Conservation (phyloP, 306 rosid species). For the Cucumis sativus region DNA sequence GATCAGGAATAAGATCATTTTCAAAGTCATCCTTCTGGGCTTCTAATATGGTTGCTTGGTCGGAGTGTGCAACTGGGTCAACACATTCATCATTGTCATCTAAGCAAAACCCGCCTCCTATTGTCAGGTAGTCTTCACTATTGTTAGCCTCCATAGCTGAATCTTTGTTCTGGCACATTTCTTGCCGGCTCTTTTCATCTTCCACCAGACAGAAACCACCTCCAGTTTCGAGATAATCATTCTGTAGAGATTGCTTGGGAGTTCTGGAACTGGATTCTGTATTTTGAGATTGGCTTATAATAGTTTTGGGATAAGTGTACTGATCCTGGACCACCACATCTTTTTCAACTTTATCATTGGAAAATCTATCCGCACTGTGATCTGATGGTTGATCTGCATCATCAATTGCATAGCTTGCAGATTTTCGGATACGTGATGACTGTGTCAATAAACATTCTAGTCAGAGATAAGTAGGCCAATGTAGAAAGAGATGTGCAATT, state of each 20-base stretch:
- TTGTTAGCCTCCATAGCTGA: slow-evolving; percentile 10
- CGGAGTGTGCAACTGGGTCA: slow-evolving; percentile 16
- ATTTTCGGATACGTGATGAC: slow-evolving; percentile 58
- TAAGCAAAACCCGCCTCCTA: slow-evolving; percentile 56
- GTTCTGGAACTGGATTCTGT: slow-evolving; percentile 8
- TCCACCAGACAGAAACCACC: slow-evolving; percentile 24
- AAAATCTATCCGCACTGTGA: slow-evolving; percentile 14
- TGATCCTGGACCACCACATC: slow-evolving; percentile 8
- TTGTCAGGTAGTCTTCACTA: slow-evolving; percentile 26
- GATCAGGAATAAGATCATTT: slow-evolving; percentile 2
- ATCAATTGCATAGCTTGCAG: slow-evolving; percentile 41
- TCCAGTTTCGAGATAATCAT: slow-evolving; percentile 25
- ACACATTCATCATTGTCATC: slow-evolving; percentile 27
- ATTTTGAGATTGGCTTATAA: slow-evolving; percentile 14
- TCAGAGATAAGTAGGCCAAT: background rate
- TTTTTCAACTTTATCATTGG: slow-evolving; percentile 17
- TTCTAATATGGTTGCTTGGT: slow-evolving; percentile 1
- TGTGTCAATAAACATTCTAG: slow-evolving; percentile 16
- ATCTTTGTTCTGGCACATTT: slow-evolving; percentile 10
- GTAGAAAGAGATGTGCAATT: background rate
- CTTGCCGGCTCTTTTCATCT: slow-evolving; percentile 20
- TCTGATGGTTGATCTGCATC: slow-evolving; percentile 26
- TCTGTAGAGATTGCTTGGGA: slow-evolving; percentile 15
- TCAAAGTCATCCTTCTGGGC: slow-evolving; percentile 1
- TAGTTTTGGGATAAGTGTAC: slow-evolving; percentile 12